phyloP scores from a whole-genome alignment of 2,329 filamentous ascomycete genomes.

The Ophiocordyceps sinensis region DNA sequence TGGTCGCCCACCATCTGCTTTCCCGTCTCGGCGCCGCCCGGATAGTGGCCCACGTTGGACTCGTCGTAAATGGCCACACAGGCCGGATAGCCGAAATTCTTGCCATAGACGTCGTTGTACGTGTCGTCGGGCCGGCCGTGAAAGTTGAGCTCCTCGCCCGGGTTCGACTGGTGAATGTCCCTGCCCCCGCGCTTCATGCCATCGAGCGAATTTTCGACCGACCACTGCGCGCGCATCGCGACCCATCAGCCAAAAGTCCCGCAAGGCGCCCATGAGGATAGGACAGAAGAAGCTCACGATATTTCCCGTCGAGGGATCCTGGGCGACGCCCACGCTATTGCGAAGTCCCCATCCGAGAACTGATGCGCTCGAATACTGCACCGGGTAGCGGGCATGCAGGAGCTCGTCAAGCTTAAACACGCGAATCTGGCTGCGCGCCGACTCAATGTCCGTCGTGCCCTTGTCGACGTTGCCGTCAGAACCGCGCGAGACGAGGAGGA shows the following conservation, averaged over 20 bases:
- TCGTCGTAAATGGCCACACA: constrained; percentile 46
- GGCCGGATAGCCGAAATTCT: constrained; percentile 49
- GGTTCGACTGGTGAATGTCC: constrained; percentile 52
- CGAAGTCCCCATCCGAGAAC: constrained; percentile 50
- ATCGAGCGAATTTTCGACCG: constrained; percentile 54
- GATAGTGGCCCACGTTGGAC: constrained; percentile 15
- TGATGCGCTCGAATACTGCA: constrained; percentile 27
- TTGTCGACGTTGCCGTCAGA: constrained; percentile 43
- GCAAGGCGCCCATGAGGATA: too few species aligned
- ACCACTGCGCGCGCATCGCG: constrained; percentile 17
- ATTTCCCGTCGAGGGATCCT: constrained; percentile 33
- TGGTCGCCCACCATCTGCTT: constrained; percentile 11
- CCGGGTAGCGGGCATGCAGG: constrained; percentile 7
- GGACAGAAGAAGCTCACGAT: constrained; percentile 13
- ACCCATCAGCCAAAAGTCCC: too few species aligned
- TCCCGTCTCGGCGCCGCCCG: constrained; percentile 12
- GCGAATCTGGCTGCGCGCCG: constrained; percentile 47
- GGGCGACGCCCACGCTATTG: constrained; percentile 53
- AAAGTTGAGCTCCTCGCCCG: constrained; percentile 59
- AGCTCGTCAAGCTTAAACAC: constrained; percentile 22
- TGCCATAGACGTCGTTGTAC: constrained; percentile 11
- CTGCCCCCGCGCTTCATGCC: constrained; percentile 35
- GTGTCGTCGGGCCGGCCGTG: constrained; percentile 37
- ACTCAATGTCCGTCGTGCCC: constrained; percentile 28
- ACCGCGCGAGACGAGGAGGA: constrained; percentile 48